phyloP scores from a whole-genome alignment of 169 alveolate genomes.

The Eimeria maxima region DNA sequence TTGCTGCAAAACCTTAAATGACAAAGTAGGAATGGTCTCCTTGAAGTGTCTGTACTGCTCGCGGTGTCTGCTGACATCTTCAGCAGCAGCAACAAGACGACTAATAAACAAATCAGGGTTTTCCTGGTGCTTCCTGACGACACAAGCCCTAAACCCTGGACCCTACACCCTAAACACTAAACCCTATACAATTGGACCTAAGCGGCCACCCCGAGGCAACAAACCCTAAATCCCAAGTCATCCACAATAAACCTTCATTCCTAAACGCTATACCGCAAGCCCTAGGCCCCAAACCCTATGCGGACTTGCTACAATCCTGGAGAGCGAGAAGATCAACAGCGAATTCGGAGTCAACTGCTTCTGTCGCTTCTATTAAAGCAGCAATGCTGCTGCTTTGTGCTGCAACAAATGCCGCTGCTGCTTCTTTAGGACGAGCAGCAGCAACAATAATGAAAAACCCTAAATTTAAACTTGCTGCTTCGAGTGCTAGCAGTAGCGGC shows the following conservation, averaged over 20 bases:
- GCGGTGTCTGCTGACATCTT: neutral
- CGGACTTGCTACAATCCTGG: conserved; percentile 39
- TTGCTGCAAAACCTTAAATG: neutral
- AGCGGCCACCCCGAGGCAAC: neutral
- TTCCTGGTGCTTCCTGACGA: conserved; percentile 13
- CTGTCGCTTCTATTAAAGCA: conserved; percentile 19
- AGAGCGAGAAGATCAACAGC: conserved; percentile 11
- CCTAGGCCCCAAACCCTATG: conserved; percentile 4
- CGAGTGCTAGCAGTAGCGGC: neutral
- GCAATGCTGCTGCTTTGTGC: neutral
- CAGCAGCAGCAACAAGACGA: conserved; percentile 29
- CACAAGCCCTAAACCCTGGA: conserved; percentile 1
- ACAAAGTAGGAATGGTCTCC: neutral
- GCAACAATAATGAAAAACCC: neutral
- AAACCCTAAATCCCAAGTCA: neutral
- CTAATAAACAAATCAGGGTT: neutral
- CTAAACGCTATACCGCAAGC: too few relatives aligned
- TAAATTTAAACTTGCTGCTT: neutral
- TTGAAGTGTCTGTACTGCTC: neutral
- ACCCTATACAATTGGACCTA: neutral
- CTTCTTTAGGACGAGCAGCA: neutral
- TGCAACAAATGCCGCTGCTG: conserved; percentile 11
- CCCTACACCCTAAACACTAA: neutral
- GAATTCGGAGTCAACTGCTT: neutral
- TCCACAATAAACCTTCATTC: too few relatives aligned